Conservation (phyloP, 2,329 filamentous ascomycete species). For the Septoria linicola region DNA sequence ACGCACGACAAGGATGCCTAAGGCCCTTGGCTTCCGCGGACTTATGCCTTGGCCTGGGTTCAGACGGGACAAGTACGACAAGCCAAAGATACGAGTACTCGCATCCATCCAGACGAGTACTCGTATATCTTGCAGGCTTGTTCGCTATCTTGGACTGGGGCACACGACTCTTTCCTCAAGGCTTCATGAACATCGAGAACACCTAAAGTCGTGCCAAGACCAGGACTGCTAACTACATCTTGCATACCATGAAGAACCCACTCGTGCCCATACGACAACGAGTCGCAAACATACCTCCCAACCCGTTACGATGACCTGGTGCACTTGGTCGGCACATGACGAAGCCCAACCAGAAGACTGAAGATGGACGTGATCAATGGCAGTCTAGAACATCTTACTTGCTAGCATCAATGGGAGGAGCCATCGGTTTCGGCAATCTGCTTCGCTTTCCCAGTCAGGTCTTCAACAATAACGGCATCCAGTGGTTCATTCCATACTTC, state of each 20-base stretch:
- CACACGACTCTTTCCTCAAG: not conserved
- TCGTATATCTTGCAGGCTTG: not conserved
- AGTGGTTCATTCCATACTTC: conserved; percentile 61
- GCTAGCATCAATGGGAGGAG: conserved; percentile 59
- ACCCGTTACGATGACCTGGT: conserved; percentile 2
- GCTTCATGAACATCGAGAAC: not conserved
- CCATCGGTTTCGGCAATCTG: conserved; percentile 59
- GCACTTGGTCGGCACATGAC: conserved; percentile 12
- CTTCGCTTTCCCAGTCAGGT: conserved; percentile 59
- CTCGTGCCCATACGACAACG: not conserved
- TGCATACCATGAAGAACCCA: conserved; percentile 1
- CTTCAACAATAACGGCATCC: conserved; percentile 60
- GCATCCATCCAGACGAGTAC: not conserved
- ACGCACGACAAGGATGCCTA: conserved; percentile 11
- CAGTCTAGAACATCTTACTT: conserved; percentile 56
- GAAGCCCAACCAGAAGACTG: conserved; percentile 5
- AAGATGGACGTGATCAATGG: conserved; percentile 54
- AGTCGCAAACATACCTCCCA: not conserved
- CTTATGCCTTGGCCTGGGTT: not conserved
- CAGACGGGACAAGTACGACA: not conserved
- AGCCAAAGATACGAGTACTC: not conserved
- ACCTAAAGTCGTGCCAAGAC: not conserved
- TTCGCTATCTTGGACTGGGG: no score
- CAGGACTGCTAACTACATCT: not conserved
- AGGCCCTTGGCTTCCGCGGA: conserved; percentile 11